These are phyloP conservation scores for Chaetomium fimeti DNA, from an alignment of 495 filamentous ascomycete species.

Conservation along the genomic window DNA sequence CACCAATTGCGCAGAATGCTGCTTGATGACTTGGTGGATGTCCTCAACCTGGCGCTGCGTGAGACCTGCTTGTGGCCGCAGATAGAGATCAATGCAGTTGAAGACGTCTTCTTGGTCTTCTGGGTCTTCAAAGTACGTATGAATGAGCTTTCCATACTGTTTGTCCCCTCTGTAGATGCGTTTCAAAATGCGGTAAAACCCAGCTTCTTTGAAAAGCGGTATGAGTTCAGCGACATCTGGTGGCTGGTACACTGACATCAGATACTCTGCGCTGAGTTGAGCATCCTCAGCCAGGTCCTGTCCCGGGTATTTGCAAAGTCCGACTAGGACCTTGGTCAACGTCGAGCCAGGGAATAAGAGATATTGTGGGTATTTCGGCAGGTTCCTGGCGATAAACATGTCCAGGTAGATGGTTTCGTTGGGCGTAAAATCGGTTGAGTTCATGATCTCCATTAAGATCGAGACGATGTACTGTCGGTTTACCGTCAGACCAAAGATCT, in stretches of 20 bases:
- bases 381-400: conserved; percentile 95
- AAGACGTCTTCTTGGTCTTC: conserved; percentile 72
- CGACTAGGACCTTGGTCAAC: conserved; percentile 74
- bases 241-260: conserved; percentile 89
- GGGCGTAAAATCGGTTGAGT: conserved; percentile 63
- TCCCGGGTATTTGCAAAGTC: conserved; percentile 80
- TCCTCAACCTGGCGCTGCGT: conserved; percentile 73
- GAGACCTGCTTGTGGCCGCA: conserved; percentile 68
- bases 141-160: conserved; percentile 73
- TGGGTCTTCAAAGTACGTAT: conserved; percentile 82
- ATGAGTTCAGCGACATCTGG: conserved; percentile 74
- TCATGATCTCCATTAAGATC: conserved; percentile 87
- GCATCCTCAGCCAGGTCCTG: conserved; percentile 86
- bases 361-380: conserved; percentile 95
- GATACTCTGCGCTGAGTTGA: conserved; percentile 91
- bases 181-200: conserved; percentile 92
- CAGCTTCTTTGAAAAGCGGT: conserved; percentile 72
- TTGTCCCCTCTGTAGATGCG: conserved; percentile 78
- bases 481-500: conserved; percentile 67
- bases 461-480: conserved; percentile 88
- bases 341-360: conserved; percentile 84
- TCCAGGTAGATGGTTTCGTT: conserved; percentile 90
- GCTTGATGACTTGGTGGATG: conserved; percentile 67
- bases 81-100: conserved; percentile 74
- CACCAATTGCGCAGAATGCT: conserved; percentile 66